Percentiles rank a stretch among this genome's conserved stretches.
phyloP scores from a whole-genome alignment of 768 basidiomycete species.

The Chalciporus piperatus region DNA sequence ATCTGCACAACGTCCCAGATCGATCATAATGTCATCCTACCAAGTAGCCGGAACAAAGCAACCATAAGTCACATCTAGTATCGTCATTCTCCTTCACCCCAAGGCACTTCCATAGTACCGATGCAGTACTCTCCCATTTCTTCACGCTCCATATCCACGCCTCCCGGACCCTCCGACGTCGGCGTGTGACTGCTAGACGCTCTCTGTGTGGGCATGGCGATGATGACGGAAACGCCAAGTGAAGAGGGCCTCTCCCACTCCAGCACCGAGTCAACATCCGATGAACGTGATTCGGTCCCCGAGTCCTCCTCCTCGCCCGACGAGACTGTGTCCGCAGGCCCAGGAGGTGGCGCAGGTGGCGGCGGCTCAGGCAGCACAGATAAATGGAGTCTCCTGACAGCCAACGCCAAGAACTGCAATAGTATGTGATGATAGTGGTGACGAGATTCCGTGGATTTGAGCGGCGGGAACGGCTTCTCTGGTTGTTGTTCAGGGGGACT shows the following conservation, averaged over 20 bases:
- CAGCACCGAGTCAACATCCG: conserved; percentile 1
- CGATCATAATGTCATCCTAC: too few species aligned
- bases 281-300: not conserved
- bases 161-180: not conserved
- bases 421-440: not conserved
- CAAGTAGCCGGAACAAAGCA: too few species aligned
- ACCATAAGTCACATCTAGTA: too few species aligned
- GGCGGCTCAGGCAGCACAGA: not conserved
- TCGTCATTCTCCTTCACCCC: conserved; percentile 6
- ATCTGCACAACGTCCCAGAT: too few species aligned
- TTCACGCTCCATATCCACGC: conserved; percentile 11
- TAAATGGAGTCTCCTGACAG: conserved; percentile 1
- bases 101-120: conserved; percentile 21
- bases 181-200: not conserved
- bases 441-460: not conserved
- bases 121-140: conserved; percentile 35
- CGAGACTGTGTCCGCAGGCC: not conserved
- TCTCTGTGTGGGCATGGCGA: conserved; percentile 39
- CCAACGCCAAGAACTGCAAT: not conserved
- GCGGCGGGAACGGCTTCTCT: not conserved
- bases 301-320: not conserved
- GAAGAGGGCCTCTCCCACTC: conserved; percentile 12
- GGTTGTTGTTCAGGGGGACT: not conserved
- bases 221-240: conserved; percentile 39
- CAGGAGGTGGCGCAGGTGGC: not conserved